Base-by-base conservation (phyloP, 345 rosid genomes). In the Eutrema heterophyllum region DNA sequence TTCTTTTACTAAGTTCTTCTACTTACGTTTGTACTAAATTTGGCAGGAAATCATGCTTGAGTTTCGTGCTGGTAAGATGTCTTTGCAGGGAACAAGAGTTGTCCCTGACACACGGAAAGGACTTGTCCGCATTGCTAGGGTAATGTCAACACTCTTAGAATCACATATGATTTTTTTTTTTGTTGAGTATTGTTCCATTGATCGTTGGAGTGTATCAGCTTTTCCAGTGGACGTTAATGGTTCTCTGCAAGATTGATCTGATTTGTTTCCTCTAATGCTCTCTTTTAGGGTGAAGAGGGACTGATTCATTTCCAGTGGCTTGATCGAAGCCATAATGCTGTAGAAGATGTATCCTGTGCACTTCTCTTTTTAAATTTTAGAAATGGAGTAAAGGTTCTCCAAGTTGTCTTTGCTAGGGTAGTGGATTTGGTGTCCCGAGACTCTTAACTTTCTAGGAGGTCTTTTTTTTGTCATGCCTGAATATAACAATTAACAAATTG, bases 11-110 rank as follows among this genome's bases (percentile, higher is more conserved):
- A 16, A 10, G 10, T 36, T 59, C 27, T 18, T 62, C 1, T 3
- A 14, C 53, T 51, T 41, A 63, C 45, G 6, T 48, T 51, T 2
- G 13, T 60, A 50, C 14, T 71, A 16, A 50, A 36, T 43, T 63
- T 82, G 67, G 74, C 89, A 87, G 94, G 93, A 86, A 71, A 76
- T 70, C 49, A 75, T 95, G 91, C 70, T 95, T 70, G 97, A 95
- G 84, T 95, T 95, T 82, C 97, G 97, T 74, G 97, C 99, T 66
- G 99, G 99, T 68, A 95, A 92, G 84, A 92, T 95, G 97, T 35
- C 57, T 64, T 72, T 88, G 55, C 96, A 92, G 79, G 96, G 95
- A 36, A 88, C 83, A 59, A 86, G 81, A 77, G 99, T 92, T 65
- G 84, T 87, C 54, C 97, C 97, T 54, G 99, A 95, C 84, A 4